Conservation (phyloP, 768 basidiomycete species). For the Daedaleopsis sinensis region DNA sequence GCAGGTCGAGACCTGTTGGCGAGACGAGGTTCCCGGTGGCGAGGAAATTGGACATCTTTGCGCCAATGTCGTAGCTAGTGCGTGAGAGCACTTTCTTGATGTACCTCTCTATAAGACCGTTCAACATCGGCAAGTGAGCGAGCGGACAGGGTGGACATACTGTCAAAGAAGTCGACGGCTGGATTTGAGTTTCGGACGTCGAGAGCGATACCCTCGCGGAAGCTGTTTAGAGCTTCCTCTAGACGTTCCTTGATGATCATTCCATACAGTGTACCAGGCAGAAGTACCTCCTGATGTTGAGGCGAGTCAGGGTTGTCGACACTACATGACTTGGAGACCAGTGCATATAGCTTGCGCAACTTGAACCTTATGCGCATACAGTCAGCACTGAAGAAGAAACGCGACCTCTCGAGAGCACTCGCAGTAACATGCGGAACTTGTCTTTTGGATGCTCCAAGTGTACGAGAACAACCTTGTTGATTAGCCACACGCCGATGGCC, state of each 20-base stretch:
- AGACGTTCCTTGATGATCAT: conserved; percentile 99
- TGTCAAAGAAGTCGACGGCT: conserved; percentile 85
- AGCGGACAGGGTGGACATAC: conserved; percentile 47
- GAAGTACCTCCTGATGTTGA: conserved; percentile 95
- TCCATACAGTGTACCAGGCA: conserved; percentile 89
- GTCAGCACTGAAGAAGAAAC: conserved; percentile 8
- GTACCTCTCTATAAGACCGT: conserved; percentile 68
- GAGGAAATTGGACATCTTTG: conserved; percentile 89
- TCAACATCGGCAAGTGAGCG: neutral
- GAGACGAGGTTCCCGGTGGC: conserved; percentile 97
- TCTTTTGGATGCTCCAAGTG: conserved; percentile 87
- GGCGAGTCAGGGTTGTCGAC: conserved; percentile 98
- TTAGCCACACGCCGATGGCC: conserved; percentile 78
- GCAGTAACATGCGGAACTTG: conserved; percentile 95
- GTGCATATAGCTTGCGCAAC: conserved; percentile 91
- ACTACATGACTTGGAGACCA: conserved; percentile 88
- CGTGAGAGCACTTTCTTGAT: conserved; percentile 73
- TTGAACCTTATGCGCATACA: conserved; percentile 70
- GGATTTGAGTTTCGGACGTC: conserved; percentile 79
- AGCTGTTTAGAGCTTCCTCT: conserved; percentile 82
- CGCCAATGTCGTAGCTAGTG: conserved; percentile 91
- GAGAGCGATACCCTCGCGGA: conserved; percentile 65
- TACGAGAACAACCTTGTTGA: conserved; percentile 86
- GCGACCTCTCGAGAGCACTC: conserved; percentile 42
- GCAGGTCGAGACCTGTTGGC: conserved; percentile 92